Evolutionary conservation across 2,329 filamentous ascomycete genomes (phyloP), one percentile per base, ranked within the genome.

Genomic region (Lasiodiplodia gonubiensis): DNA sequence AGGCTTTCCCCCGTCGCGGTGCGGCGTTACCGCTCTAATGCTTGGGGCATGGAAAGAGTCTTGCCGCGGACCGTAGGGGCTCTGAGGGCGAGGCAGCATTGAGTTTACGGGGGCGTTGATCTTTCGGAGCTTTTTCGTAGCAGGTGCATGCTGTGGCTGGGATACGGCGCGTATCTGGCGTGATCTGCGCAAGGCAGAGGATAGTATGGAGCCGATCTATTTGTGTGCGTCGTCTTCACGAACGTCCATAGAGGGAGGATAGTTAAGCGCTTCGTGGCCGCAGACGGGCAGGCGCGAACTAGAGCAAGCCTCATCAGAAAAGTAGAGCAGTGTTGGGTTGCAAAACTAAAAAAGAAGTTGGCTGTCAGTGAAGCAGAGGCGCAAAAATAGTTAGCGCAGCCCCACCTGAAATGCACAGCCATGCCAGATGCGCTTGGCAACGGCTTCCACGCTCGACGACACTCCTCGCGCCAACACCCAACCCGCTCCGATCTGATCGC

Each of bases 371-470:
- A 5, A 14, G 35, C n/a, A 25, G 18, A 33, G 18, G 30, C 4
- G 30, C 59, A 63, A 63, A 63, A 63, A 63, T 63, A 63, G 59
- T 42, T 49, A 59, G 57, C 57, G 39, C 39, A 16, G 57, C 57
- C 25, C 57, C 18, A 23, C 16, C n/a, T 2, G 18, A 5, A 27
- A 23, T 49, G 59, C 59, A 63, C 59, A 63, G 59, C 59, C 59
- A 51, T 63, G 30, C 42, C 16, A 33, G 25, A 33, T 51, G 27
- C 25, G 21, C 55, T 60, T 60, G 37, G 55, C 54, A 57, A 55
- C 53, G 30, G 30, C 53, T n/a, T 57, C 53, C 30, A 39, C 53
- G n/a, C 55, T 25, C 8, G 57, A 48, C 57, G 39, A 60, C 55
- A 33, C 55, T 60, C 18, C 55, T 39, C 39, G 39, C 39, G 42